These are phyloP conservation scores for Monosporascus sp. DNA, from an alignment of 2,329 filamentous ascomycete genomes.

Conservation along the genomic window DNA sequence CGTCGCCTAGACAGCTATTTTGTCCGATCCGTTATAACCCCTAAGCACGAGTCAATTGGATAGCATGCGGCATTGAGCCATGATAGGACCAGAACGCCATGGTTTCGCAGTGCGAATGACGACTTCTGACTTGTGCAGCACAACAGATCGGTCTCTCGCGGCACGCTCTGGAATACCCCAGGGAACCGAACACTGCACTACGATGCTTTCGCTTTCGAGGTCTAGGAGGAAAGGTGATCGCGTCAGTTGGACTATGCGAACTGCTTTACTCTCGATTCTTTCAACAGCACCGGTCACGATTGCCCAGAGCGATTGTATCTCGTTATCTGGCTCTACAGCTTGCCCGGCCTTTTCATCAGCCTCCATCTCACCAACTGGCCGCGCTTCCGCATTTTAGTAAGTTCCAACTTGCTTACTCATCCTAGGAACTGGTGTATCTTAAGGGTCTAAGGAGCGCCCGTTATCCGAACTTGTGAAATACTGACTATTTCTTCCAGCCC, in stretches of 20 bases:
- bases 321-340: constrained; percentile 28
- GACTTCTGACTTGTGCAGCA: constrained; percentile 7
- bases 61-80: constrained; percentile 22
- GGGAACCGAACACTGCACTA: constrained; percentile 2
- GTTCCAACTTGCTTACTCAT: constrained; percentile 9
- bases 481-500: constrained; percentile 49
- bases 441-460: background rate
- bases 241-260: constrained; percentile 10
- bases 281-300: constrained; percentile 16
- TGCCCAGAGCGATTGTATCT: constrained; percentile 26
- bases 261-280: constrained; percentile 16
- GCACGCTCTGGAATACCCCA: constrained; percentile 2
- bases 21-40: background rate
- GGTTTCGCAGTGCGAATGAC: constrained; percentile 16
- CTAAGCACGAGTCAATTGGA: constrained; percentile 3
- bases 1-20: constrained; percentile 1
- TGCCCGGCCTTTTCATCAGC: constrained; percentile 33
- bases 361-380: constrained; percentile 30
- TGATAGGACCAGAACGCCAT: constrained; percentile 21
- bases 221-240: constrained; percentile 3
- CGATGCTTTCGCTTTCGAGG: constrained; percentile 11
- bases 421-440: constrained; percentile 10
- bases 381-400: constrained; percentile 23
- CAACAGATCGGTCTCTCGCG: constrained; percentile 4
- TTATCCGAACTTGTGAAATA: background rate